phyloP scores from a whole-genome alignment of 352 stramenopile genomes.

The Phytophthora chlamydospora region DNA sequence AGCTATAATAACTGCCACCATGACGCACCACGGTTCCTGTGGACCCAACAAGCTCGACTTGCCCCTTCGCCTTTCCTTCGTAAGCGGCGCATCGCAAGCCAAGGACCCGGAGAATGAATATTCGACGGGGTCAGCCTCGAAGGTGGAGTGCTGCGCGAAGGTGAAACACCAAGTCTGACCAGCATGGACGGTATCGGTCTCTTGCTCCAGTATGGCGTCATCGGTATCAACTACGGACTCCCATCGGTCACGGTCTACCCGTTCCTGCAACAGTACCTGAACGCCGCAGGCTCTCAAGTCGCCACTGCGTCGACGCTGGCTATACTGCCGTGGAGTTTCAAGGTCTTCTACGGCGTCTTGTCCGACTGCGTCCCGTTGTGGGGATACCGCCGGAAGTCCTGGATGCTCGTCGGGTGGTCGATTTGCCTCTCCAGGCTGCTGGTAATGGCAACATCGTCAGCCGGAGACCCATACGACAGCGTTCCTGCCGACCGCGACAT shows the following conservation, averaged over 20 bases:
- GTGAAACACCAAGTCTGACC: conserved; percentile 30
- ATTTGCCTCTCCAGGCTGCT: conserved; percentile 36
- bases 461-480: conserved; percentile 43
- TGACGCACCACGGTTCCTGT: conserved; percentile 4
- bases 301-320: conserved; percentile 42
- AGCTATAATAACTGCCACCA: background rate
- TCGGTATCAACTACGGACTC: conserved; percentile 40
- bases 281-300: conserved; percentile 28
- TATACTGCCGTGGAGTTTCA: conserved; percentile 67
- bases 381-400: conserved; percentile 26
- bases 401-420: conserved; percentile 48
- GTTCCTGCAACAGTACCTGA: conserved; percentile 51
- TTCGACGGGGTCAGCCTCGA: conserved; percentile 22
- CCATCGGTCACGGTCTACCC: conserved; percentile 45
- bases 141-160: conserved; percentile 39
- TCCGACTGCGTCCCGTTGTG: conserved; percentile 73
- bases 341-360: conserved; percentile 40
- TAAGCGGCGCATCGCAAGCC: conserved; percentile 26
- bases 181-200: conserved; percentile 42
- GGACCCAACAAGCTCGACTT: conserved; percentile 20
- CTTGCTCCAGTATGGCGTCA: conserved; percentile 42
- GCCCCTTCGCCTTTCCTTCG: conserved; percentile 18
- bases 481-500: conserved; percentile 24
- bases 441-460: conserved; percentile 28
- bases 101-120: conserved; percentile 23